Evolutionary conservation across 2,329 filamentous ascomycete genomes (phyloP).

Genomic region (Cercospora janseana): DNA sequence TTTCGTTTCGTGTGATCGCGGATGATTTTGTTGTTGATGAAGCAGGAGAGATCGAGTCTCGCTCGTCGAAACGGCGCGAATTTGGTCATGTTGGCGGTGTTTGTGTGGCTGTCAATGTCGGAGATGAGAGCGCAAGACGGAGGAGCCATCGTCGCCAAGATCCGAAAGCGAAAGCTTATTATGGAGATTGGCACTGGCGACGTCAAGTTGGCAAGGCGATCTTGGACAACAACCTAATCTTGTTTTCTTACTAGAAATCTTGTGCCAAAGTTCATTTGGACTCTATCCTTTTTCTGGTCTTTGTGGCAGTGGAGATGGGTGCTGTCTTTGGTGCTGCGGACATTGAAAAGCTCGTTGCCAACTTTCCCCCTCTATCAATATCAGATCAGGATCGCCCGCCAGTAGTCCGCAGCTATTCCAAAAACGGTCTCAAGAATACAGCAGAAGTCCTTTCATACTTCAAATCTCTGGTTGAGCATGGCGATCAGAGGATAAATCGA

Average conservation of each 20-base stretch:
- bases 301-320: neutral
- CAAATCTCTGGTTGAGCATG: conserved; percentile 15
- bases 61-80: conserved; percentile 67
- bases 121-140: neutral
- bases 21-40: conserved; percentile 79
- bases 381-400: conserved; percentile 21
- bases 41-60: conserved; percentile 84
- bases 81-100: conserved; percentile 49
- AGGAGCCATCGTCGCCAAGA: conserved; percentile 2
- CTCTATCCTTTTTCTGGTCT: neutral
- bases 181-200: conserved; percentile 7
- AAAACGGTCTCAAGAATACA: conserved; percentile 24
- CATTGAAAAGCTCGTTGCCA: conserved; percentile 30
- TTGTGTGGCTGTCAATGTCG: neutral
- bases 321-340: conserved; percentile 31
- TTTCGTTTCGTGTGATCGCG: conserved; percentile 97
- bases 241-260: neutral
- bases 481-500: conserved; percentile 14
- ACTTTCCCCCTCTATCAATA: conserved; percentile 27
- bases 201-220: conserved; percentile 9
- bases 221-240: neutral
- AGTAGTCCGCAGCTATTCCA: conserved; percentile 27
- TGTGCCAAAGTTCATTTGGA: neutral
- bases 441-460: conserved; percentile 16
- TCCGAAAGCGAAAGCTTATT: conserved; percentile 8